A percentile compares a stretch with the other conserved stretches of the same genome.
Conservation (phyloP, 208 protist genomes). For the Tritrichomonas musculus region DNA sequence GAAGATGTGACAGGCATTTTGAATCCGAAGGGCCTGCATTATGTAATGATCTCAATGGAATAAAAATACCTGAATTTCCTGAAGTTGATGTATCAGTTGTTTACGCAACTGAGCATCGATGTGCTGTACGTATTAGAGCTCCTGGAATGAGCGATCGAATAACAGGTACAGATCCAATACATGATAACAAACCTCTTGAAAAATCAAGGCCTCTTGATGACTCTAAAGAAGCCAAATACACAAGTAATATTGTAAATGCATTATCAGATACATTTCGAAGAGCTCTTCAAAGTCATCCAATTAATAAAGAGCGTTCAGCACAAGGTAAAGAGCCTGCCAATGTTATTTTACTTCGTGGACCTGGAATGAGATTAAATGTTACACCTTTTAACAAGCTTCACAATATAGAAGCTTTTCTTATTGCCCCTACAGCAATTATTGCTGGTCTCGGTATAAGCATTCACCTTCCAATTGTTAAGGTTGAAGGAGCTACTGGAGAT, state of each 20-base stretch:
- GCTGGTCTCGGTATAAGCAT: background rate
- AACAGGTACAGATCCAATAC: slow-evolving; percentile 20
- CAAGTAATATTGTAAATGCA: background rate
- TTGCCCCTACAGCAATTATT: slow-evolving; percentile 6
- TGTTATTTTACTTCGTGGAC: background rate
- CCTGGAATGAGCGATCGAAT: background rate
- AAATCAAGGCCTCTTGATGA: slow-evolving; percentile 11
- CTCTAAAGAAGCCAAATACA: background rate
- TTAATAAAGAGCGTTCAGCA: background rate
- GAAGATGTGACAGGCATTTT: slow-evolving; percentile 10
- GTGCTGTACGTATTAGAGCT: background rate
- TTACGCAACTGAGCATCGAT: slow-evolving; percentile 7
- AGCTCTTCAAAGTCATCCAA: background rate
- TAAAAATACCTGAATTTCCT: slow-evolving; percentile 5
- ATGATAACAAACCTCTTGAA: background rate
- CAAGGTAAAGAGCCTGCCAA: background rate
- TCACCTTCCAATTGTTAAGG: background rate
- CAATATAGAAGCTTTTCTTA: background rate
- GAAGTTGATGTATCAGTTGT: background rate
- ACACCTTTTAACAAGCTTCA: background rate
- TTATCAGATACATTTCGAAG: background rate
- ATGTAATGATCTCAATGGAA: slow-evolving; percentile 3
- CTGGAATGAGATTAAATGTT: background rate
- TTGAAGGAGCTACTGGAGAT: background rate
- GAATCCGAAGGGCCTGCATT: slow-evolving; percentile 12